Base-by-base conservation (phyloP, 441 rosid species). In the Syzygium malaccense region DNA sequence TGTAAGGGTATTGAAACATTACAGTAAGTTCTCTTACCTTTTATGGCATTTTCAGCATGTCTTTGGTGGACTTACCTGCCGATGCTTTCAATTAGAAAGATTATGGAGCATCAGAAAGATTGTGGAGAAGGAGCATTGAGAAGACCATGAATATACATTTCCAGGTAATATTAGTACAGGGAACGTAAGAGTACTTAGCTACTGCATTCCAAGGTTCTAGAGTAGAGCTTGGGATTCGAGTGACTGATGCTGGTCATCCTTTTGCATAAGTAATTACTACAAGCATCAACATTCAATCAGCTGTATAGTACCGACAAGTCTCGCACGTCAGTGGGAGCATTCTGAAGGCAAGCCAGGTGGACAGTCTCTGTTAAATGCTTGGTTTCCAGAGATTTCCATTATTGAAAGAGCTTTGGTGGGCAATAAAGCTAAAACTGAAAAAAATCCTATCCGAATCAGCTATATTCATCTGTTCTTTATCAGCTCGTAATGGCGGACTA, bases 1-100 rank as follows among this genome's bases (percentile, higher is more conserved):
- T 23, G 98, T 97, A 19, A 93, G 96, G 86, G 96, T 96, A 17
- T 90, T 98, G 90, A 93, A 93, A 37, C 96, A 94, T 10, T 95
- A 97, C 88, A 91, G 98, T 95, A 94, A 92, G 98, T 92, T 84
- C 25, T 68, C 79, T 19, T 19, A 26, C 48, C 79, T 68, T 33
- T 12, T 68, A 23, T 18, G 1, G 79, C 26, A 68, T 68, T 68
- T 68, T 68, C 48, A 33, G 26, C 48, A 68, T 33, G 79, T 19
- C 79, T 68, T 68, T 68, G 26, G 26, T 33, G 79, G 48, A 33
- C 26, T 33, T 37, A 33, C 48, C 79, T 68, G 10, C 48, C 1
- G 26, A 33, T 68, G 45, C 45, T 68, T 68, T 9, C 48, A 68
- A 9, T 33, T 68, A 33, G 48, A 68, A 19, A 68, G 79, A 68